phyloP scores from a whole-genome alignment of 2,329 filamentous ascomycete species.

The Claviceps sp. region DNA sequence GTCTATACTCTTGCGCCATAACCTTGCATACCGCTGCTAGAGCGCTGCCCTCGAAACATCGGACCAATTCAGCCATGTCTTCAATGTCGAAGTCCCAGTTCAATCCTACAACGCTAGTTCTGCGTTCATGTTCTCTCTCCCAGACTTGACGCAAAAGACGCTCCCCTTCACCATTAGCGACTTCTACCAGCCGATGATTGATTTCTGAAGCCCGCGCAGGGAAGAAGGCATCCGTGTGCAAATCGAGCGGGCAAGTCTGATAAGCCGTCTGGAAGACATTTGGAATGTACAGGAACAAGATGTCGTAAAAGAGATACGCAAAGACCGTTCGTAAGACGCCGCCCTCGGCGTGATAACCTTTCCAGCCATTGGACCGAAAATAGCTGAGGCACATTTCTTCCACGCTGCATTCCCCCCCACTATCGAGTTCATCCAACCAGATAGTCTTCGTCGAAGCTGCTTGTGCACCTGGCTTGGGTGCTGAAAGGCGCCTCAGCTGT shows the following conservation, averaged over 20 bases:
- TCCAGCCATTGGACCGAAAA: conserved; percentile 77
- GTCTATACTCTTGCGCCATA: conserved; percentile 86
- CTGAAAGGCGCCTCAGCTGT: conserved; percentile 53
- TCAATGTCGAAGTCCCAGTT: conserved; percentile 77
- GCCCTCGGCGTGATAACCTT: conserved; percentile 87
- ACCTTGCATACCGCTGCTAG: conserved; percentile 82
- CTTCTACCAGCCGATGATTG: conserved; percentile 72
- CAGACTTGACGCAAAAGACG: conserved; percentile 56
- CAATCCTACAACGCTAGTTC: conserved; percentile 80
- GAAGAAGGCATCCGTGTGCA: conserved; percentile 90
- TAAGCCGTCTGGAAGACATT: conserved; percentile 96
- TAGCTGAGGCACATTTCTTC: conserved; percentile 87
- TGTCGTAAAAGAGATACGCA: conserved; percentile 82
- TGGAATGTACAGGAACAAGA: conserved; percentile 83
- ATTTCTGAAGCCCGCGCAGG: conserved; percentile 77
- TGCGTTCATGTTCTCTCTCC: conserved; percentile 50
- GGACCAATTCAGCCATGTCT: conserved; percentile 67
- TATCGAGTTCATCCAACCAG: conserved; percentile 70
- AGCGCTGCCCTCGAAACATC: conserved; percentile 67
- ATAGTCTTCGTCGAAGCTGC: conserved; percentile 56
- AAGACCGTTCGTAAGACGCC: conserved; percentile 86
- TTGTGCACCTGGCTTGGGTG: conserved; percentile 23
- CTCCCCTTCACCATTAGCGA: conserved; percentile 68
- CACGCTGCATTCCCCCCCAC: conserved; percentile 64
- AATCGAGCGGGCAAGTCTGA: conserved; percentile 84